Evolutionary conservation across 164 flowering plant genomes (phyloP).

Genomic region (Taxillus chinensis): DNA sequence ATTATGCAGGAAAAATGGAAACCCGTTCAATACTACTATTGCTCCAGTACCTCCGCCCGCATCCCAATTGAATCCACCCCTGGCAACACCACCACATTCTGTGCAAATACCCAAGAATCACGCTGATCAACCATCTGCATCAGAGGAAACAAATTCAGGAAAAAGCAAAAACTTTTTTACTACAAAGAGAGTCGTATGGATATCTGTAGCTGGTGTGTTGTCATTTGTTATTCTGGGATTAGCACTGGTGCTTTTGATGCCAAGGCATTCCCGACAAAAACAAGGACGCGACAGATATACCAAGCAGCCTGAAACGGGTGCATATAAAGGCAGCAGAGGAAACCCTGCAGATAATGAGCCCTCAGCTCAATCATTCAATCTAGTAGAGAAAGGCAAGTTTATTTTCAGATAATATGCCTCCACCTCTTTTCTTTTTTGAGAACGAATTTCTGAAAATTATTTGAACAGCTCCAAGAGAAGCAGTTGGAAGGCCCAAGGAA

Average conservation of each 20-base stretch:
- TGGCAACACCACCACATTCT: slow-evolving; percentile 14
- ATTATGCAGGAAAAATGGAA: slow-evolving; percentile 70
- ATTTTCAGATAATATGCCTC: background rate
- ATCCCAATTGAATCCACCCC: slow-evolving; percentile 19
- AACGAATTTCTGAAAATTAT: slow-evolving; percentile 4
- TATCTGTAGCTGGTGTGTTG: slow-evolving; percentile 38
- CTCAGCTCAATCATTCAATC: slow-evolving; percentile 18
- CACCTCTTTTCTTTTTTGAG: background rate
- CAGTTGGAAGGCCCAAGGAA: slow-evolving; percentile 21
- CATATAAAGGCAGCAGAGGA: slow-evolving; percentile 27
- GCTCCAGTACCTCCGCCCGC: slow-evolving; percentile 33
- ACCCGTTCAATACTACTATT: slow-evolving; percentile 50
- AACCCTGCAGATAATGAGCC: slow-evolving; percentile 22
- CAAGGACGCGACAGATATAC: slow-evolving; percentile 18
- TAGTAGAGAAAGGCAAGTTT: slow-evolving; percentile 35
- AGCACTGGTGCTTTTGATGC: slow-evolving; percentile 27
- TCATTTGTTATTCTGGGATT: slow-evolving; percentile 28
- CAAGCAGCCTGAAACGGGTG: slow-evolving; percentile 34
- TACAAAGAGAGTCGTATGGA: slow-evolving; percentile 38
- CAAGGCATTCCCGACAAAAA: slow-evolving; percentile 27
- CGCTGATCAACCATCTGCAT: slow-evolving; percentile 39
- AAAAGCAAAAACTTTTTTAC: slow-evolving; percentile 16
- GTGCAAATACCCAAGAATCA: slow-evolving; percentile 21
- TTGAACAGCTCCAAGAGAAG: slow-evolving; percentile 28
- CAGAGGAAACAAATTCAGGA: slow-evolving; percentile 24